These are phyloP conservation scores for Fusarium liriodendri DNA, from an alignment of 2,329 filamentous ascomycete genomes.

Conservation along the genomic window DNA sequence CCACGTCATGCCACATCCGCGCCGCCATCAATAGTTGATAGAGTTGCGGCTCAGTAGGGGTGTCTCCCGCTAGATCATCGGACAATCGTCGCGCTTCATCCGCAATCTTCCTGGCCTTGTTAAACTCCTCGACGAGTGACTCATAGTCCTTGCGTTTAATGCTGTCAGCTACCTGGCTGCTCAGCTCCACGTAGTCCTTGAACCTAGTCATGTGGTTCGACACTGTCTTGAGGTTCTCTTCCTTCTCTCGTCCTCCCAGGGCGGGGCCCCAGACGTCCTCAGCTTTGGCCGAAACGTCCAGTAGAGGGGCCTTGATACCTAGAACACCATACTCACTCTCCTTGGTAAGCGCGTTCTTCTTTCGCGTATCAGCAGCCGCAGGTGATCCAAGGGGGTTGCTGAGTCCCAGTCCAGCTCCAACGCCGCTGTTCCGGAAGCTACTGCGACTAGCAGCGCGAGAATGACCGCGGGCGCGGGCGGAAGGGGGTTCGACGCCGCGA, in stretches of 20 bases:
- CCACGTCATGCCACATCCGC: slow-evolving; percentile 95
- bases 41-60: slow-evolving; percentile 81
- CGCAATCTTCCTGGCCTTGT: slow-evolving; percentile 82
- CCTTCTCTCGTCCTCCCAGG: slow-evolving; percentile 88
- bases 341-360: slow-evolving; percentile 91
- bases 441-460: slow-evolving; percentile 76
- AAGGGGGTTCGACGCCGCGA: slow-evolving; percentile 66
- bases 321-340: slow-evolving; percentile 92
- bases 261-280: slow-evolving; percentile 98
- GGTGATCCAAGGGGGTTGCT: slow-evolving; percentile 53
- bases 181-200: slow-evolving; percentile 84
- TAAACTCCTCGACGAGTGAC: slow-evolving; percentile 86
- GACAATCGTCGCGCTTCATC: slow-evolving; percentile 81
- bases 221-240: slow-evolving; percentile 85
- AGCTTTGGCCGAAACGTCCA: slow-evolving; percentile 92
- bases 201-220: slow-evolving; percentile 81
- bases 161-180: slow-evolving; percentile 79
- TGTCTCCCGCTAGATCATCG: slow-evolving; percentile 62
- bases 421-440: slow-evolving; percentile 68
- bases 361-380: slow-evolving; percentile 64
- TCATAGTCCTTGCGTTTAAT: slow-evolving; percentile 95
- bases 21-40: slow-evolving; percentile 90
- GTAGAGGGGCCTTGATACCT: slow-evolving; percentile 87
- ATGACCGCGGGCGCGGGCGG: slow-evolving; percentile 60
- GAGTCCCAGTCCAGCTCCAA: slow-evolving; percentile 49